Percentiles rank a stretch among this genome's conserved stretches.
phyloP scores from a whole-genome alignment of 345 rosid species.

The Syzygium oleosum region DNA sequence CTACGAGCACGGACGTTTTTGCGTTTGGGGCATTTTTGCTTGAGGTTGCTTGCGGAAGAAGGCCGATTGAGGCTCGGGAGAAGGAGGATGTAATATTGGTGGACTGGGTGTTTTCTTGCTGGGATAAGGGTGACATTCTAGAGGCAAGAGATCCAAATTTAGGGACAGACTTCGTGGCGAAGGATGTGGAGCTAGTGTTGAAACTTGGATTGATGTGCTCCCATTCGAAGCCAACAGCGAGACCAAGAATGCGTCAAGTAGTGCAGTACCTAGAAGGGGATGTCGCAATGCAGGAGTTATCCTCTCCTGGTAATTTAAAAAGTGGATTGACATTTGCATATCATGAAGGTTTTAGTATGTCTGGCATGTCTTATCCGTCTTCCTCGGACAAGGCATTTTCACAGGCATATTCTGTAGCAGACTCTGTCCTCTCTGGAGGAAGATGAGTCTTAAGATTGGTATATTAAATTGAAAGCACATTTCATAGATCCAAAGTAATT shows the following conservation, averaged over 20 bases:
- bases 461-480: neutral
- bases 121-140: conserved; percentile 15
- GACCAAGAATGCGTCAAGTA: conserved; percentile 30
- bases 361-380: neutral
- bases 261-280: conserved; percentile 1
- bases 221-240: conserved; percentile 10
- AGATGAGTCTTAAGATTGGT: neutral
- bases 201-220: conserved; percentile 36
- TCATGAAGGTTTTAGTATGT: neutral
- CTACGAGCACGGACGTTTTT: conserved; percentile 26
- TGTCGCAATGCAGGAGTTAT: neutral
- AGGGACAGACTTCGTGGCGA: neutral
- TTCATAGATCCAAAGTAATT: neutral
- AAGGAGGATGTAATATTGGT: conserved; percentile 16
- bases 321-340: neutral
- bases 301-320: neutral
- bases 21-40: conserved; percentile 36
- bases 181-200: conserved; percentile 36
- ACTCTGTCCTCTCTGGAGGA: neutral
- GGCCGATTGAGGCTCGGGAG: conserved; percentile 13
- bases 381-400: neutral
- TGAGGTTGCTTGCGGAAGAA: conserved; percentile 44
- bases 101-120: conserved; percentile 26
- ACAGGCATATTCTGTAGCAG: neutral
- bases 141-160: conserved; percentile 26